These are phyloP conservation scores for Penicillium verrucosum DNA, from an alignment of 2,329 filamentous ascomycete genomes.

Conservation along the genomic window DNA sequence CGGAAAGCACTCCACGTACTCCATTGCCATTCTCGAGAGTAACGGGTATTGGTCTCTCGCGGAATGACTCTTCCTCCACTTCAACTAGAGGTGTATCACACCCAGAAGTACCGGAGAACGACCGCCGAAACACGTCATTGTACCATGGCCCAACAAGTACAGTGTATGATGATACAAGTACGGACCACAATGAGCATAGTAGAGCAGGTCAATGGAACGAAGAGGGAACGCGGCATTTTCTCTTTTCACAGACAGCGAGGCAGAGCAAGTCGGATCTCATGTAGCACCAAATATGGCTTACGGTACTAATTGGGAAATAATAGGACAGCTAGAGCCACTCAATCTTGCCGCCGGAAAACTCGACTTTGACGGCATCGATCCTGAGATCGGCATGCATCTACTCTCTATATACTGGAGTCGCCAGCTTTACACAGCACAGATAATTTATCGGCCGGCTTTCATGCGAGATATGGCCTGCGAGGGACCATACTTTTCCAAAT, in stretches of 20 bases:
- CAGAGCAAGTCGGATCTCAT: constrained; percentile 18
- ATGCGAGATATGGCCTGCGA: constrained; percentile 51
- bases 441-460: constrained; percentile 53
- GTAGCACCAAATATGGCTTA: not conserved
- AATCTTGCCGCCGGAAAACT: constrained; percentile 48
- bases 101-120: constrained; percentile 20
- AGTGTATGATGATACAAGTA: constrained; percentile 23
- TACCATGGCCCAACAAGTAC: constrained; percentile 26
- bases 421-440: constrained; percentile 49
- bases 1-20: constrained; percentile 4
- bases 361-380: constrained; percentile 56
- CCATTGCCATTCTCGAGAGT: not conserved
- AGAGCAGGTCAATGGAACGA: constrained; percentile 8
- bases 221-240: constrained; percentile 21
- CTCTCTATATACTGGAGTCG: constrained; percentile 54
- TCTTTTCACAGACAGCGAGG: constrained; percentile 25
- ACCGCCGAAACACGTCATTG: constrained; percentile 15
- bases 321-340: constrained; percentile 50
- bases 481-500: constrained; percentile 52
- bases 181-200: constrained; percentile 2
- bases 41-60: constrained; percentile 6
- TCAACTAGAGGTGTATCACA: constrained; percentile 14
- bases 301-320: not conserved
- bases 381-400: constrained; percentile 52
- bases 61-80: constrained; percentile 7